A percentile compares a stretch with the other conserved stretches of the same genome.
phyloP scores from a whole-genome alignment of 495 filamentous ascomycete genomes.

The Penicillium ucsense region DNA sequence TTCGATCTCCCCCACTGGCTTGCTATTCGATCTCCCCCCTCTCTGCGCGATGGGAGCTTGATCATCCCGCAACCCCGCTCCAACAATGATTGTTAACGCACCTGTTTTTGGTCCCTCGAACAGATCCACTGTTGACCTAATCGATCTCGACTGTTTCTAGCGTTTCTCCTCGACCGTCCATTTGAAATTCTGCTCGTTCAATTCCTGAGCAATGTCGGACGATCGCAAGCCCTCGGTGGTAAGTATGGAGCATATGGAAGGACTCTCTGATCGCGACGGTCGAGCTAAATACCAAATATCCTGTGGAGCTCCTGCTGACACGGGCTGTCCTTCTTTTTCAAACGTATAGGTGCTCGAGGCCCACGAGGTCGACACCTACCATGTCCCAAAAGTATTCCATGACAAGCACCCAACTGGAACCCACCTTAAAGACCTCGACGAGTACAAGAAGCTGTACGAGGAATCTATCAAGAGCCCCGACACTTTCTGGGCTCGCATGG shows the following conservation, averaged over 20 bases:
- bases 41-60: constrained; percentile 1
- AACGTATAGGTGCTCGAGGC: constrained; percentile 51
- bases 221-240: constrained; percentile 61
- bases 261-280: background rate
- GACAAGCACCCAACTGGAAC: constrained; percentile 64
- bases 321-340: background rate
- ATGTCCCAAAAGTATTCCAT: constrained; percentile 52
- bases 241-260: constrained; percentile 9
- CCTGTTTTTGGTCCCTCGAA: background rate
- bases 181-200: background rate
- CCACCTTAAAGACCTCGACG: constrained; percentile 60
- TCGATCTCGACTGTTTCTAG: background rate
- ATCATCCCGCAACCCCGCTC: constrained; percentile 5
- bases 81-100: background rate
- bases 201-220: constrained; percentile 52
- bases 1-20: background rate
- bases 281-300: background rate
- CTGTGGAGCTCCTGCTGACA: too few relatives aligned
- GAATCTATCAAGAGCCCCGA: constrained; percentile 88
- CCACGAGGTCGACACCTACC: constrained; percentile 76
- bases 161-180: background rate
- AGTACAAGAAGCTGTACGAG: constrained; percentile 90
- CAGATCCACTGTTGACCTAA: background rate
- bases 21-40: background rate
- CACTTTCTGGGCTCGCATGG: constrained; percentile 81